Percentiles rank a stretch among this genome's conserved stretches.
Conservation (phyloP, 345 rosid species). For the Alliaria petiolata region DNA sequence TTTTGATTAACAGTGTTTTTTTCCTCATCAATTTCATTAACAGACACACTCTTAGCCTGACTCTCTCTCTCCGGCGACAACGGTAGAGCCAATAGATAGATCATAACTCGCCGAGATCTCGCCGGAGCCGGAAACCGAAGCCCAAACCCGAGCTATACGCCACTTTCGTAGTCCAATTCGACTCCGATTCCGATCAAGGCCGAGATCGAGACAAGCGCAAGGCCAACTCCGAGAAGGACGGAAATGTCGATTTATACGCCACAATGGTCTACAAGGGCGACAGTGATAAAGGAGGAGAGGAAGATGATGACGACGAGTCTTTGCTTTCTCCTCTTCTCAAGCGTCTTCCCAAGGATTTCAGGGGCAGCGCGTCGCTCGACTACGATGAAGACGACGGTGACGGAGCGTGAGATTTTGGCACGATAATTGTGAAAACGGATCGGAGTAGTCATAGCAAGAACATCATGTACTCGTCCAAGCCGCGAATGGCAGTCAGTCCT, state of each 20-base stretch:
- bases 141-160: constrained; percentile 49
- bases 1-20: too few species aligned
- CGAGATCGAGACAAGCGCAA: constrained; percentile 23
- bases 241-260: constrained; percentile 43
- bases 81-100: constrained; percentile 40
- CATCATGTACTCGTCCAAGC: constrained; percentile 30
- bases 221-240: constrained; percentile 27
- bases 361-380: constrained; percentile 54
- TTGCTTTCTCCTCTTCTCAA: constrained; percentile 84
- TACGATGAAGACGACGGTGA: constrained; percentile 49
- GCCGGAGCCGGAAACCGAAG: constrained; percentile 44
- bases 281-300: constrained; percentile 34
- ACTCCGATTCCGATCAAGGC: constrained; percentile 41
- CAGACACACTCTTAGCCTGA: background rate
- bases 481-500: constrained; percentile 27
- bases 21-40: background rate
- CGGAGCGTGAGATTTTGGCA: constrained; percentile 53
- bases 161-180: constrained; percentile 55
- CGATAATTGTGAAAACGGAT: constrained; percentile 72
- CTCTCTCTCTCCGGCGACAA: constrained; percentile 24
- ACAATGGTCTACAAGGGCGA: constrained; percentile 48
- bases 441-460: constrained; percentile 30
- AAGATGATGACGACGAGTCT: constrained; percentile 60
- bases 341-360: constrained; percentile 88
- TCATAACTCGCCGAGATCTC: constrained; percentile 34